Base-by-base conservation (phyloP, 345 rosid species). In the Noccaea bulbosa region DNA sequence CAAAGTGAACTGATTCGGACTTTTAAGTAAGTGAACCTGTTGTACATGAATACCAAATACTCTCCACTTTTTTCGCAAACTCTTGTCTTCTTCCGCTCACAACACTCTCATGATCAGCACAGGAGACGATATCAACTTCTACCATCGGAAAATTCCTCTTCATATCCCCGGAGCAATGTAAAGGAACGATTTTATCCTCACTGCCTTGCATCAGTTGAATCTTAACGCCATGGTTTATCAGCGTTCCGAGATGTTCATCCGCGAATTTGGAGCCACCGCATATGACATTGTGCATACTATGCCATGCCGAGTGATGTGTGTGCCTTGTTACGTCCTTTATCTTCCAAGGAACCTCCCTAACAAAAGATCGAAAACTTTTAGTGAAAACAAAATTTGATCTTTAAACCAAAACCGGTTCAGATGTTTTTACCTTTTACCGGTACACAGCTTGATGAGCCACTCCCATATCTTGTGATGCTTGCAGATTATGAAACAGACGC, bases 291-390 rank as follows among this genome's bases (percentile, higher is more conserved):
- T 90, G 97, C 97, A 90, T 88, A 37, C 83, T 79, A 58, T 88
- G 92, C 96, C 93, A 93, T 57, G 93, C 96, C 0, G 98, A 90
- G 79, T 79, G 96, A 80, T 93, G 98, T 16, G 98, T 87, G 80
- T 88, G 97, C 72, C 81, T 86, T 1, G 93, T 81, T 71, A 87
- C 47, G 78, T 87, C 90, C 27, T 61, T 51, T 1, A 58, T 22
- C 76, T 67, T 66, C 77, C 87, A 88, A 70, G 55, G 83, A 22
- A 90, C 64, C 40, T 86, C 88, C 82, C 91, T 92, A 71, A 17
- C 69, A 64, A 55, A 55, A 55, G 11, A 46, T 16, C n/a, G 4
- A 49, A 49, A 69, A 44, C 1, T 4, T 17, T 67, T 8, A 8
- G 15, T 35, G 5, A 44, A 34, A 41, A n/a, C n/a, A n/a, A 1